phyloP scores from a whole-genome alignment of 129 eudicot species.

The Tagetes patula region DNA sequence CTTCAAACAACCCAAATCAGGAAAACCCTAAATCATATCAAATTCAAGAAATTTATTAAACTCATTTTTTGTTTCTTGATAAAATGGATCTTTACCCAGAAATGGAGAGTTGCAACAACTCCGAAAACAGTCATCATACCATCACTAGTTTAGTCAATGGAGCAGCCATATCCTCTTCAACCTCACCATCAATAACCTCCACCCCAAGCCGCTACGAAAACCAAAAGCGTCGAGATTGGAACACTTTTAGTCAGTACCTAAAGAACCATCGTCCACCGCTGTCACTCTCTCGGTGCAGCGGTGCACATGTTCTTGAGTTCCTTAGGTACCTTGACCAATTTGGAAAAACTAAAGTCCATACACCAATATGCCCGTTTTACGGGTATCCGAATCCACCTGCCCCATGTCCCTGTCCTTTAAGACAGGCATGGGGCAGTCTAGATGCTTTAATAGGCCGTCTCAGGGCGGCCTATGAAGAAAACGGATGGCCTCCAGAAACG shows the following conservation, averaged over 20 bases:
- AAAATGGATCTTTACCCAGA: constrained; percentile 44
- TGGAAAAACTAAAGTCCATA: constrained; percentile 45
- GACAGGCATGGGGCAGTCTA: constrained; percentile 48
- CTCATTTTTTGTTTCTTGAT: neutral
- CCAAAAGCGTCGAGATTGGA: constrained; percentile 50
- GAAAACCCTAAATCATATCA: constrained; percentile 26
- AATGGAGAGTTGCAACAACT: constrained; percentile 35
- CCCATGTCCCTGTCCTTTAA: constrained; percentile 43
- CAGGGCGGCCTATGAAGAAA: constrained; percentile 40
- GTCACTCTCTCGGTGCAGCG: constrained; percentile 38
- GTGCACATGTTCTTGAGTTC: constrained; percentile 46
- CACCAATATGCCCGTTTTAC: constrained; percentile 36
- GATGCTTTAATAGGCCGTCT: constrained; percentile 42
- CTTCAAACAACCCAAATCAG: constrained; percentile 29
- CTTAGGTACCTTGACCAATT: constrained; percentile 46
- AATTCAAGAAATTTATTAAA: constrained; percentile 12
- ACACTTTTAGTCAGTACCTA: constrained; percentile 44
- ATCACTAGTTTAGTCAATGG: constrained; percentile 26
- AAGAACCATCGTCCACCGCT: constrained; percentile 50
- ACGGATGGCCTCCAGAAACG: constrained; percentile 42
- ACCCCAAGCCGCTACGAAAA: constrained; percentile 48
- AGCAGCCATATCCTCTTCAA: constrained; percentile 17
- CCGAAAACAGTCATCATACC: constrained; percentile 27
- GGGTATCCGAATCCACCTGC: constrained; percentile 45
- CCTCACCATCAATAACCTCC: constrained; percentile 41